A percentile compares a stretch with the other conserved stretches of the same genome.
Conservation (phyloP, 257 asterid genomes). For the Haberlea rhodopensis region DNA sequence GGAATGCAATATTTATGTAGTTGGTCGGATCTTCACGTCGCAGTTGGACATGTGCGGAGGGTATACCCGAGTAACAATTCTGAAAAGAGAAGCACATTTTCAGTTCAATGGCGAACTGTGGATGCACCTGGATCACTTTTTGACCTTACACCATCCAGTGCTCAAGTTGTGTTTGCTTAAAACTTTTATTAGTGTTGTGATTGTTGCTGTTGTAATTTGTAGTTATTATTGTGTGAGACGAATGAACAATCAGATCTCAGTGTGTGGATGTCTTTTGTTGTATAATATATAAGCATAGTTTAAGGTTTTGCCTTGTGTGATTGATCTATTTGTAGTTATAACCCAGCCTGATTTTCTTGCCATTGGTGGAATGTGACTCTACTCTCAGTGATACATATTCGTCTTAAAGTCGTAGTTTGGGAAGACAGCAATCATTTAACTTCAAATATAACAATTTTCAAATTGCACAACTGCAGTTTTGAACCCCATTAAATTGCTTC, state of each 20-base stretch:
- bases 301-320: not conserved
- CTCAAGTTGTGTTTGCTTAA: conserved; percentile 91
- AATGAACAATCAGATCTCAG: conserved; percentile 23
- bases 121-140: conserved; percentile 72
- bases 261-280: conserved; percentile 29
- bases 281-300: conserved; percentile 17
- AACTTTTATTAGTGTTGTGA: not conserved
- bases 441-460: not conserved
- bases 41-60: conserved; percentile 62
- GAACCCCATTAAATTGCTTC: not conserved
- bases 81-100: conserved; percentile 40
- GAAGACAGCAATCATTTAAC: not conserved
- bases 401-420: not conserved
- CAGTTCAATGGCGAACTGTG: conserved; percentile 67
- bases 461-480: not conserved
- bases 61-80: not conserved
- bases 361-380: not conserved
- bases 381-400: not conserved
- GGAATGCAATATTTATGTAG: conserved; percentile 65
- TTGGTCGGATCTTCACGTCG: conserved; percentile 88
- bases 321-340: not conserved
- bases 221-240: conserved; percentile 20
- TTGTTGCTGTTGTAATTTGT: conserved; percentile 24
- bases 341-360: not conserved
- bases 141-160: conserved; percentile 73